Conservation (phyloP, 371 early-diverging fungal genomes). For the Gilbertella persicaria region DNA sequence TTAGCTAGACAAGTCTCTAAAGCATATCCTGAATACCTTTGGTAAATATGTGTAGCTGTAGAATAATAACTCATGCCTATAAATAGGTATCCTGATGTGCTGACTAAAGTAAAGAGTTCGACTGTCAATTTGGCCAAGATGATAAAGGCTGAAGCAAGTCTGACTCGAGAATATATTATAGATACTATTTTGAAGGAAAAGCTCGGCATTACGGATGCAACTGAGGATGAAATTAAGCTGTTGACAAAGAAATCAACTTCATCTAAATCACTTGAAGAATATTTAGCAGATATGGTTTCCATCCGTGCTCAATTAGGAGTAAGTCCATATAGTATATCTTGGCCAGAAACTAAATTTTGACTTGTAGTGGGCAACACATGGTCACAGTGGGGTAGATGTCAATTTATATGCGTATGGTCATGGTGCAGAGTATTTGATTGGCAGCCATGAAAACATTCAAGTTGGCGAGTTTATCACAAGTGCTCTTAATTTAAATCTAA, state of each 20-base stretch:
- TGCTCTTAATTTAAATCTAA: constrained; percentile 67
- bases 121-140: constrained; percentile 55
- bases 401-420: constrained; percentile 84
- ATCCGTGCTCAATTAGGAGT: constrained; percentile 72
- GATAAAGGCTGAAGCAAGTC: constrained; percentile 12
- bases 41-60: constrained; percentile 56
- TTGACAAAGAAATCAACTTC: constrained; percentile 30
- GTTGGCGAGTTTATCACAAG: constrained; percentile 76
- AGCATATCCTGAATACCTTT: constrained; percentile 80
- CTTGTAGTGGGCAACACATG: constrained; percentile 83
- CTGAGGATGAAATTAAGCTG: constrained; percentile 60
- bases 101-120: constrained; percentile 69
- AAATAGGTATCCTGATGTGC: constrained; percentile 69
- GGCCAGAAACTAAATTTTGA: not conserved
- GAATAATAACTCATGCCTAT: constrained; percentile 1
- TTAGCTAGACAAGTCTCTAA: constrained; percentile 68
- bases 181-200: constrained; percentile 55
- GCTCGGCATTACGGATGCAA: constrained; percentile 72
- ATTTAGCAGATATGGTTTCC: constrained; percentile 72
- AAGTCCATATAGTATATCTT: constrained; percentile 15
- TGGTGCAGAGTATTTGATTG: constrained; percentile 47
- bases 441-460: constrained; percentile 85
- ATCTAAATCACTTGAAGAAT: constrained; percentile 42
- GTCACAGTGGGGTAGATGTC: constrained; percentile 94
- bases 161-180: constrained; percentile 31